Percentiles rank a stretch among this genome's conserved stretches.
phyloP scores from a whole-genome alignment of 441 rosid species.

The Gossypium aridum region DNA sequence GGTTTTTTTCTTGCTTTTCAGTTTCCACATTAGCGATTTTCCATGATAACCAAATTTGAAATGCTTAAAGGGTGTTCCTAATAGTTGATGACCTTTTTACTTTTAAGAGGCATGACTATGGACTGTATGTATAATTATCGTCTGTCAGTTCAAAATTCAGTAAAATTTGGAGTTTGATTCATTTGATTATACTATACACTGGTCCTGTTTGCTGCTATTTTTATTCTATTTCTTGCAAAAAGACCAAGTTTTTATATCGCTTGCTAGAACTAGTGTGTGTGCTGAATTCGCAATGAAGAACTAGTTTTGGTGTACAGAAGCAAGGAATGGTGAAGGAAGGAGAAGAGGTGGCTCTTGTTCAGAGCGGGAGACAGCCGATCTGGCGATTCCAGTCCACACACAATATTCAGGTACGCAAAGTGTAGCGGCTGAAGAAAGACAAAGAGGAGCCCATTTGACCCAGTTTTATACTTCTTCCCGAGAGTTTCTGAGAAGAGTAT shows the following conservation, averaged over 20 bases:
- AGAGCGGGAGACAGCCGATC: constrained; percentile 89
- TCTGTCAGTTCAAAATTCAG: neutral
- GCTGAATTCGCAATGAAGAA: neutral
- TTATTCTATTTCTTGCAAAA: neutral
- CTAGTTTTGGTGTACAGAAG: constrained; percentile 36
- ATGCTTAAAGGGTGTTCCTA: neutral
- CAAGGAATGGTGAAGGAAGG: constrained; percentile 97
- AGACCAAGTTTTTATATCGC: neutral
- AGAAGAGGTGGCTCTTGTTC: constrained; percentile 88
- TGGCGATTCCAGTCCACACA: constrained; percentile 96
- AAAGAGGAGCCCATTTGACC: neutral
- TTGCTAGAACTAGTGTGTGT: neutral
- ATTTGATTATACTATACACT: neutral
- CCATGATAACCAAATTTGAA: neutral
- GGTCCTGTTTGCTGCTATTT: neutral
- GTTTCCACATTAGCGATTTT: neutral
- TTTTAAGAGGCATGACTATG: neutral
- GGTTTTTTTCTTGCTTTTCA: neutral
- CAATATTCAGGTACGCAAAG: constrained; percentile 91
- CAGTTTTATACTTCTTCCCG: constrained; percentile 3
- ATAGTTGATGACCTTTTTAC: neutral
- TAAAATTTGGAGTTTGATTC: neutral
- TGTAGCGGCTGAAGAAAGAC: constrained; percentile 20
- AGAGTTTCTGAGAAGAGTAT: neutral
- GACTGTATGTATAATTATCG: neutral